Evolutionary conservation across 305 asterid genomes (phyloP).

Genomic region (Fraxinus ornus): DNA sequence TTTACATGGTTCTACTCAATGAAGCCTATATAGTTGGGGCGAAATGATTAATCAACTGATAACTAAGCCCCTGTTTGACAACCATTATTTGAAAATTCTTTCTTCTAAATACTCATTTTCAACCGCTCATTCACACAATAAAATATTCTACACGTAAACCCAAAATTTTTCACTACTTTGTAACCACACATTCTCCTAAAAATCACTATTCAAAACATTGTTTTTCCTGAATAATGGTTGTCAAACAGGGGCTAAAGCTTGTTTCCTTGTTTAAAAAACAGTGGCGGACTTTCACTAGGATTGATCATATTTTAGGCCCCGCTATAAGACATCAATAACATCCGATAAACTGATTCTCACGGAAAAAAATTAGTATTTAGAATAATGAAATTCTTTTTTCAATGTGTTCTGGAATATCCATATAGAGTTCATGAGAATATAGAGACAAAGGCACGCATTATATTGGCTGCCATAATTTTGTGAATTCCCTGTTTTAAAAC

Average conservation of each 20-base stretch:
- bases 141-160: not conserved
- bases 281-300: not conserved
- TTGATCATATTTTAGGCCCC: not conserved
- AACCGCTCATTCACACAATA: not conserved
- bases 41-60: not conserved
- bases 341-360: not conserved
- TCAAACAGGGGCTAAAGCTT: not conserved
- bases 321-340: not conserved
- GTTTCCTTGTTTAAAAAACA: not conserved
- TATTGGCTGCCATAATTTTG: not conserved
- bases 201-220: not conserved
- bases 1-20: not conserved
- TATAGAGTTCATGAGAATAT: not conserved
- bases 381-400: not conserved
- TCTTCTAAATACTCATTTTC: not conserved
- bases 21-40: not conserved
- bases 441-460: not conserved
- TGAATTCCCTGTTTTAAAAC: not conserved
- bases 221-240: not conserved
- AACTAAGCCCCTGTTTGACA: not conserved
- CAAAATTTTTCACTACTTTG: not conserved
- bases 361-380: not conserved
- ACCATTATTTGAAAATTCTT: not conserved
- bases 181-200: not conserved
- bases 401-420: not conserved